These are phyloP conservation scores for Lasiodiplodia sp. DNA, from an alignment of 2,329 filamentous ascomycete genomes.

Conservation along the genomic window DNA sequence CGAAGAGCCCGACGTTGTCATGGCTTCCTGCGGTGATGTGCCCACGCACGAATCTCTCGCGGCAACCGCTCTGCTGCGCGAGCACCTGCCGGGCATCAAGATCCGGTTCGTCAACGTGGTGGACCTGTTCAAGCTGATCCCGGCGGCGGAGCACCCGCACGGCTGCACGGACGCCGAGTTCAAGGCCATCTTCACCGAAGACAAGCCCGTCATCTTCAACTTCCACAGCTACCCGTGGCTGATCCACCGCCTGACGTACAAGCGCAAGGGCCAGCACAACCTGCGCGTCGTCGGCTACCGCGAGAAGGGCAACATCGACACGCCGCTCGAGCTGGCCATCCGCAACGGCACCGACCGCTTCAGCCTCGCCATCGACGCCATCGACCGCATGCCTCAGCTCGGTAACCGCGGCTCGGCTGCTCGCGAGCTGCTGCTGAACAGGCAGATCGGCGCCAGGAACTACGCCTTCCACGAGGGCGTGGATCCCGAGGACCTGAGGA, in stretches of 20 bases:
- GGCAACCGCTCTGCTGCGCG: constrained; percentile 75
- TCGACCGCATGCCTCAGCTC: constrained; percentile 70
- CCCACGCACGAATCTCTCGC: constrained; percentile 77
- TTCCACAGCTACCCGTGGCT: constrained; percentile 87
- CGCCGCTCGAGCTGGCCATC: constrained; percentile 79
- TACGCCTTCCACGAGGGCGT: constrained; percentile 73
- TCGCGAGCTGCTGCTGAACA: constrained; percentile 69
- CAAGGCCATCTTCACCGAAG: constrained; percentile 72
- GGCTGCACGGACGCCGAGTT: constrained; percentile 73
- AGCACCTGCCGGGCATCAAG: constrained; percentile 74
- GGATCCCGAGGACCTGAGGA: constrained; percentile 70
- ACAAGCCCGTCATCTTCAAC: constrained; percentile 80
- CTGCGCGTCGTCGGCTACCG: constrained; percentile 80
- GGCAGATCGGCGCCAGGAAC: constrained; percentile 69
- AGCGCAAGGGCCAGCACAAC: constrained; percentile 71
- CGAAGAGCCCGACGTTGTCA: constrained; percentile 74
- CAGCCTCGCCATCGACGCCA: constrained; percentile 77
- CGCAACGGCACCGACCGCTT: constrained; percentile 80
- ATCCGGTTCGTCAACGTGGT: constrained; percentile 82
- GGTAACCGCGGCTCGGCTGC: constrained; percentile 69
- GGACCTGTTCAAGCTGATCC: constrained; percentile 81
- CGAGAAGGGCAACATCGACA: constrained; percentile 87
- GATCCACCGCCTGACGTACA: constrained; percentile 78
- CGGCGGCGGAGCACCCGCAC: constrained; percentile 74
- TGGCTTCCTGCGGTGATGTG: constrained; percentile 79